phyloP scores from a whole-genome alignment of 257 asterid genomes.

The Salvia miltiorrhiza region DNA sequence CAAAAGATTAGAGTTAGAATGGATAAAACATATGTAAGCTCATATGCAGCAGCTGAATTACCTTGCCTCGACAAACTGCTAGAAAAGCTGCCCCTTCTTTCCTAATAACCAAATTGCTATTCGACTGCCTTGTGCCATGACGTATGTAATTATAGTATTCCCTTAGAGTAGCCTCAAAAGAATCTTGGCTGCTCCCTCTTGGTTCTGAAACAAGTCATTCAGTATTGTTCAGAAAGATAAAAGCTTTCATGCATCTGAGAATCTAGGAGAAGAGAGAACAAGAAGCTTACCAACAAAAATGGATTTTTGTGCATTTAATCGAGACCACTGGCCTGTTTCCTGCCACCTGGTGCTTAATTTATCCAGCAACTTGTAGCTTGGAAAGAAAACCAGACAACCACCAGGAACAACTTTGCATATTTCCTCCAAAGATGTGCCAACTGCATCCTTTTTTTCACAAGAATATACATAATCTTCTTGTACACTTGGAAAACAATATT shows the following conservation, averaged over 20 bases:
- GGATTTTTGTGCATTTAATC: slow-evolving; percentile 72
- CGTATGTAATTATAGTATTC: slow-evolving; percentile 58
- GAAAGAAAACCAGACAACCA: slow-evolving; percentile 94
- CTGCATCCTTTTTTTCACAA: slow-evolving; percentile 58
- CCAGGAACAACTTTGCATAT: slow-evolving; percentile 85
- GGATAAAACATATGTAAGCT: too few relatives aligned
- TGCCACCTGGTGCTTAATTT: slow-evolving; percentile 83
- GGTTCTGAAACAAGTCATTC: slow-evolving; percentile 55
- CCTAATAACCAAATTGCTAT: slow-evolving; percentile 33
- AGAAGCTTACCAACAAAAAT: slow-evolving; percentile 71
- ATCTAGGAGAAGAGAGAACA: not conserved
- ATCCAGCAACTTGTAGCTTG: slow-evolving; percentile 93
- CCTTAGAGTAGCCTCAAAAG: slow-evolving; percentile 66
- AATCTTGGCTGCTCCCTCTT: slow-evolving; percentile 79
- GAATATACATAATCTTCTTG: slow-evolving; percentile 24
- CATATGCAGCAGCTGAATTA: slow-evolving; percentile 25
- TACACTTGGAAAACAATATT: slow-evolving; percentile 16
- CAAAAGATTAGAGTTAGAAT: too few relatives aligned
- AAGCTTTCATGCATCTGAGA: not conserved
- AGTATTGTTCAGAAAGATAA: slow-evolving; percentile 21
- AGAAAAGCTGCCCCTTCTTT: slow-evolving; percentile 83
- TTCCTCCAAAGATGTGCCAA: slow-evolving; percentile 84
- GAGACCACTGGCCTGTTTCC: slow-evolving; percentile 92
- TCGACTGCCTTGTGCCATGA: slow-evolving; percentile 36
- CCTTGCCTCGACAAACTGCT: slow-evolving; percentile 99